Conservation (phyloP, 2,329 filamentous ascomycete species). For the Trichoderma sp. region DNA sequence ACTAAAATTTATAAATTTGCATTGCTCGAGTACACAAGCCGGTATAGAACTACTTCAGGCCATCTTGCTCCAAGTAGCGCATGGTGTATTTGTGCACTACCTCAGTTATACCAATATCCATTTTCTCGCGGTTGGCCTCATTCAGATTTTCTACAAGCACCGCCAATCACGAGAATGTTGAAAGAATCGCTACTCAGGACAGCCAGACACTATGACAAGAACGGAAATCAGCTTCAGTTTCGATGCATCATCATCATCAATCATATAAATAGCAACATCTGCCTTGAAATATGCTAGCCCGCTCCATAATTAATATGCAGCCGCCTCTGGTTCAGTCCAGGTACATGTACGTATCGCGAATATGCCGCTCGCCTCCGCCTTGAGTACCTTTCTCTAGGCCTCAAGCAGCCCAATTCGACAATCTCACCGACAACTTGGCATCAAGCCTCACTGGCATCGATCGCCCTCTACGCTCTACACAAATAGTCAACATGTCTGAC, state of each 20-base stretch:
- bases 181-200: neutral
- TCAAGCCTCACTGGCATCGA: neutral
- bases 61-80: too few relatives aligned
- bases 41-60: too few relatives aligned
- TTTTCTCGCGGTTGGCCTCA: neutral
- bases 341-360: neutral
- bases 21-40: too few relatives aligned
- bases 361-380: neutral
- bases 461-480: neutral
- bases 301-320: neutral
- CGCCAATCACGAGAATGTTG: neutral
- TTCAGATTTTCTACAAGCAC: neutral
- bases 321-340: neutral
- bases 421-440: neutral
- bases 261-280: neutral
- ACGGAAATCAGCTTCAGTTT: neutral
- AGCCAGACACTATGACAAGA: neutral
- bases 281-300: neutral
- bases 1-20: too few relatives aligned
- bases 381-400: neutral
- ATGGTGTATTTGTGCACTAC: too few relatives aligned
- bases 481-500: neutral
- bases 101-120: too few relatives aligned
- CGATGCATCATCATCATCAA: neutral
- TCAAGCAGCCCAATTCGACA: neutral